Base-by-base conservation (phyloP, 495 filamentous ascomycete species). In the Trypethelium eluteriae region DNA sequence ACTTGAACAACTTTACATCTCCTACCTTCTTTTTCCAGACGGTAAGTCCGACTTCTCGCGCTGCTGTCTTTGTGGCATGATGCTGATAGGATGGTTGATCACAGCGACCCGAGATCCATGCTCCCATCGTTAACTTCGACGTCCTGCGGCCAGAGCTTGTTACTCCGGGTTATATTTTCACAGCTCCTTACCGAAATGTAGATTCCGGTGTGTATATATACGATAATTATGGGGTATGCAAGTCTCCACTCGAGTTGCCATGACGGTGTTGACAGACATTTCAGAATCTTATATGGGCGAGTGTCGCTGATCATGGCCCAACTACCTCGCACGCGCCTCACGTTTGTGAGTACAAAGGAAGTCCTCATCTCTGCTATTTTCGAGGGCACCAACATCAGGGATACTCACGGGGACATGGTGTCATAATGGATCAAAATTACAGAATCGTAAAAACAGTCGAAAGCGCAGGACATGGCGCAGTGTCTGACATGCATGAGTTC, bases 311-410 rank as follows among this genome's bases (percentile, higher is more conserved):
- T 9, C 64, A 68, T 63, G 74, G 74, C 14, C 66, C 74, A 4
- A 70, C 68, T 14, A 72, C 69, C 5, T 70, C 68, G 12, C 75
- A 78, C 67, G 69, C 74, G 44, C 70, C 70, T 14, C 69, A 69
- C 41, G 70, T 71, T 49, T 76, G 68, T 68, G 62, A 63, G 32
- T 75, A 72, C 44, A 75, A 81, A n/a, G 80, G 80, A 14, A 73
- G 72, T 49, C 76, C 81, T 63, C 82, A 83, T 56, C 70, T 83
- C 4, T 84, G 81, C 70, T 82, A 81, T 67, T 85, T 84, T 74
- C 80, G 83, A 64, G 82, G 82, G 25, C 75, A 79, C 44, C 81
- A 83, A 62, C 79, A 83, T 53, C 80, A 81, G 47, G 82, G 82
- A 38, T 85, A 82, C 64, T 81, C 79, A 38, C 74, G 81, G 36